These are phyloP conservation scores for Wickerhamiella kurtzmanii DNA, from an alignment of 805 yeast species.

Conservation along the genomic window DNA sequence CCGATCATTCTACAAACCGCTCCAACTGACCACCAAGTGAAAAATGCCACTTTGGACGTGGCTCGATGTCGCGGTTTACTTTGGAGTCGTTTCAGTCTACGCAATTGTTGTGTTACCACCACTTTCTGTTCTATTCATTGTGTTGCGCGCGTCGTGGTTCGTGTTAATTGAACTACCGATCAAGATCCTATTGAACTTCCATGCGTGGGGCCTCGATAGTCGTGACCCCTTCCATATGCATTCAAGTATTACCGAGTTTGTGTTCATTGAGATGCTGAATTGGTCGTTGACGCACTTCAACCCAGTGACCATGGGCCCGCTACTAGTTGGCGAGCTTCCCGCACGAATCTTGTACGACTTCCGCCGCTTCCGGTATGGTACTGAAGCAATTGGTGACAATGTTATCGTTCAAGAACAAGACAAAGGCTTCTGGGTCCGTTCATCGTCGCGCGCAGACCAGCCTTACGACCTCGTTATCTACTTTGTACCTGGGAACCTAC, in stretches of 20 bases:
- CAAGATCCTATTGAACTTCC: conserved; percentile 15
- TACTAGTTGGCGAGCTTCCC: conserved; percentile 17
- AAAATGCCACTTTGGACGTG: conserved; percentile 18
- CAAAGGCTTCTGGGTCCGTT: conserved; percentile 26
- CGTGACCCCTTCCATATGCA: conserved; percentile 17
- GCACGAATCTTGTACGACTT: conserved; percentile 17
- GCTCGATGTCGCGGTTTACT: conserved; percentile 11
- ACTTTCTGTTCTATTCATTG: background rate
- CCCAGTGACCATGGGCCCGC: conserved; percentile 14
- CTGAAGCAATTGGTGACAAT: conserved; percentile 23
- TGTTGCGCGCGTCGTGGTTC: conserved; percentile 5
- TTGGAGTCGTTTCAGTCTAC: background rate
- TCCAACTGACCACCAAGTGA: background rate
- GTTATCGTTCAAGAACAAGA: conserved; percentile 17
- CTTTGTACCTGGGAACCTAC: conserved; percentile 31
- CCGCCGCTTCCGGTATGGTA: conserved; percentile 23
- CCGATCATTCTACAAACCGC: background rate
- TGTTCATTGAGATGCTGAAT: conserved; percentile 13
- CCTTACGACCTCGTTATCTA: conserved; percentile 31
- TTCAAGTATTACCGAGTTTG: conserved; percentile 18
- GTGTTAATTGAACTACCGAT: conserved; percentile 18
- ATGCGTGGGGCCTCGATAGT: conserved; percentile 18
- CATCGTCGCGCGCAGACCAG: conserved; percentile 21
- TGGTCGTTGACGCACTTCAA: conserved; percentile 20
- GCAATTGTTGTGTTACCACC: conserved; percentile 1